Base-by-base conservation (phyloP, 1,139 yeast species). In the Hansenula anomala region DNA sequence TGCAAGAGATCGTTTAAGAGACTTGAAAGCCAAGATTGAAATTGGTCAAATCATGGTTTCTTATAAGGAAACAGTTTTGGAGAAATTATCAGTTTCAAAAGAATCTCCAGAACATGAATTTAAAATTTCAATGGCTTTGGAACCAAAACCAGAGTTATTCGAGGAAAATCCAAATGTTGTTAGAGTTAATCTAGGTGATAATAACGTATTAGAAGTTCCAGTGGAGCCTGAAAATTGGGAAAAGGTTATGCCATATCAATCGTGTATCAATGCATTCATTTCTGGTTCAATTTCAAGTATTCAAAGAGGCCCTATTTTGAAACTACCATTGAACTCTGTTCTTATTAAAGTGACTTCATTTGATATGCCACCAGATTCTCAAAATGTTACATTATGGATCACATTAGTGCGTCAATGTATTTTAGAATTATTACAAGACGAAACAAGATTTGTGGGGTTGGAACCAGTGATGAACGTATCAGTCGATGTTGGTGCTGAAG, bases 391-490 rank as follows among this genome's bases (percentile, higher is more conserved):
- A 25, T 58, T 68, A 3, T 51, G 80, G 26, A 60, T 78, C 20
- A 58, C 65, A 7, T 59, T 75, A 5, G 63, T 73, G 1, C 66
- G 84, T 37, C 51, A 63, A 23, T 67, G 75, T 0, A 60, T 74
- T 6, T 49, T 62, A 10, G 67, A 69, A 24, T 69, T 75, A 0
- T 37, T 71, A 7, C 50, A 55, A 9, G 48, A 45, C 25, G 26
- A 58, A 51, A 3, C 46, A 45, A 2, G 54, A 3, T 77, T 74
- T 53, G 70, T 78, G 2, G 59, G 89, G 1, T 67, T 90, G 57
- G 97, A 92, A 59, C 98, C 98, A 0, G 70, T 85, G 20, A 90
- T 92, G 97, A 69, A 74, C 30, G 81, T 88, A 6, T 69, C 69
- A n/a, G 80, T 92, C 1, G 74, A 72, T 37, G 83, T 82, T 1